Conservation (phyloP, 2,329 filamentous ascomycete genomes). For the Alternaria alternata region DNA sequence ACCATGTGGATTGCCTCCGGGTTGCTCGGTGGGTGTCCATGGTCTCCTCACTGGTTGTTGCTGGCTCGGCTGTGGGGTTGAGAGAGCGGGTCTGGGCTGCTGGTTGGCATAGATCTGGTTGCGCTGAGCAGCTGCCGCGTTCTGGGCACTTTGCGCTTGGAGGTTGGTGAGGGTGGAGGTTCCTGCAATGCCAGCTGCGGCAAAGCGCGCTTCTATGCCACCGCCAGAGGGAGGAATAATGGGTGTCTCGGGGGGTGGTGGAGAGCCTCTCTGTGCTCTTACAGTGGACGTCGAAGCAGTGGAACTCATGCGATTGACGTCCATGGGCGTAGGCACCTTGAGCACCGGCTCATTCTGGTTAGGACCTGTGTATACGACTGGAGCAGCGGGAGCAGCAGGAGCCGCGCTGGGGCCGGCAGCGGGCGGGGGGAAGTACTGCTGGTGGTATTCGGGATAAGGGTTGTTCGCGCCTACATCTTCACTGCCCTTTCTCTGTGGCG, state of each 20-base stretch:
- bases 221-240: conserved; percentile 77
- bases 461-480: conserved; percentile 32
- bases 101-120: conserved; percentile 73
- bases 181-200: conserved; percentile 87
- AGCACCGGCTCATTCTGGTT: conserved; percentile 50
- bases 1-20: conserved; percentile 85
- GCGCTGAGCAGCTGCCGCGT: conserved; percentile 81
- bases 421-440: conserved; percentile 68
- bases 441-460: conserved; percentile 63
- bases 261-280: conserved; percentile 87
- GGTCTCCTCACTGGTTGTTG: conserved; percentile 66
- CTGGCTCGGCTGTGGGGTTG: conserved; percentile 53
- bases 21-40: conserved; percentile 94
- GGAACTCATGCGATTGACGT: conserved; percentile 72
- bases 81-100: conserved; percentile 57
- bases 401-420: conserved; percentile 5
- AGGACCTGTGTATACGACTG: conserved; percentile 22
- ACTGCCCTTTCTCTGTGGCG: conserved; percentile 52
- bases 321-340: conserved; percentile 61
- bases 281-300: conserved; percentile 95
- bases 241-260: conserved; percentile 92
- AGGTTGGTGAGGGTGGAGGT: conserved; percentile 82
- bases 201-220: conserved; percentile 90
- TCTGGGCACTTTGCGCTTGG: conserved; percentile 77
- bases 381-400: background rate